These are phyloP conservation scores for Kandelia obovata DNA, from an alignment of 345 rosid genomes.

Conservation along the genomic window DNA sequence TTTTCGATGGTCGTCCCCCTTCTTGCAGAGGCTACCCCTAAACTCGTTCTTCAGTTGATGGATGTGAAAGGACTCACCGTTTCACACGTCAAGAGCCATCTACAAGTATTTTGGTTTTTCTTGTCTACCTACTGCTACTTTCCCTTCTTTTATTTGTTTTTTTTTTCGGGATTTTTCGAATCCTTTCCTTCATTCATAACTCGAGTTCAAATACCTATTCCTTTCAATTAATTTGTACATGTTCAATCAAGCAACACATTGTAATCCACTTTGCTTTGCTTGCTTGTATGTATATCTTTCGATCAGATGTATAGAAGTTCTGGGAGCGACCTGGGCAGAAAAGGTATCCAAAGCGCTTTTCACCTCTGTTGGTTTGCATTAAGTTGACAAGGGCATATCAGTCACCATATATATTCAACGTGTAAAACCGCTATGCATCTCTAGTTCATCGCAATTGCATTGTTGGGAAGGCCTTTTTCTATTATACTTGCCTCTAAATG, in stretches of 20 bases:
- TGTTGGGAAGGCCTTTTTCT: conserved; percentile 10
- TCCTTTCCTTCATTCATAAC: neutral
- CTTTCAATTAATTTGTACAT: neutral
- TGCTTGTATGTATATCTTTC: neutral
- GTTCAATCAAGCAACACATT: neutral
- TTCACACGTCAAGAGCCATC: conserved; percentile 6
- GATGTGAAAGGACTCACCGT: conserved; percentile 2
- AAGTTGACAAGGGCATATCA: neutral
- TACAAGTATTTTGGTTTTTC: neutral
- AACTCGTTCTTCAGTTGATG: neutral
- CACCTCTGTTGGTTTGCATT: neutral
- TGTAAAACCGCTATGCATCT: neutral
- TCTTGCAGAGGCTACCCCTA: neutral
- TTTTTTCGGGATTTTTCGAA: neutral
- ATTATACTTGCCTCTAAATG: conserved; percentile 38
- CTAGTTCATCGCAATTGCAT: conserved; percentile 6
- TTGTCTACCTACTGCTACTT: neutral
- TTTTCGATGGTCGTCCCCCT: neutral
- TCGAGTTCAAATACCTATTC: neutral
- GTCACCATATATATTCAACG: neutral
- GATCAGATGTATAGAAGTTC: neutral
- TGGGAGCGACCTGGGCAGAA: conserved; percentile 35
- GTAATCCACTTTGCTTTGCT: neutral
- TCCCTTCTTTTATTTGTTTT: too few species aligned
- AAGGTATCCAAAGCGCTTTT: conserved; percentile 32